These are phyloP conservation scores for Solanum chiquidenum DNA, from an alignment of 257 asterid genomes.

Conservation along the genomic window DNA sequence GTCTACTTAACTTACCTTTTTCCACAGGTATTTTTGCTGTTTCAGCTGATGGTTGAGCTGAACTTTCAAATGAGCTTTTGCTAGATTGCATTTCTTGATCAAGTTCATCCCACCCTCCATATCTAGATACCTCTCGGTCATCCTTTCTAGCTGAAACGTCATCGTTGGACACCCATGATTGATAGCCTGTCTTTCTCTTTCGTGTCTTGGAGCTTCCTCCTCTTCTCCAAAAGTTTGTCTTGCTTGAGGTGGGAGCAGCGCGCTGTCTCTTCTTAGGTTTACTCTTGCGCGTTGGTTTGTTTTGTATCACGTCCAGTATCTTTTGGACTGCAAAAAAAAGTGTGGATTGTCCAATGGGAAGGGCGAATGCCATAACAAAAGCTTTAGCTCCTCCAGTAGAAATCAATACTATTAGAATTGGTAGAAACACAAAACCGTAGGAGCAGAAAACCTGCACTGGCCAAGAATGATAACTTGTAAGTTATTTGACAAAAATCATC, in stretches of 20 bases:
- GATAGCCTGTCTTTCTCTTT: slow-evolving; percentile 27
- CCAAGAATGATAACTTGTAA: slow-evolving; percentile 4
- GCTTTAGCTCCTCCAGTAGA: slow-evolving; percentile 66
- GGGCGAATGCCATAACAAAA: slow-evolving; percentile 61
- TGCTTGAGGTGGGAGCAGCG: slow-evolving; percentile 21
- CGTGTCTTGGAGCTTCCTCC: slow-evolving; percentile 2
- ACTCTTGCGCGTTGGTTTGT: slow-evolving; percentile 19
- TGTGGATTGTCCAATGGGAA: slow-evolving; percentile 62
- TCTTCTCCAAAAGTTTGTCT: slow-evolving; percentile 8
- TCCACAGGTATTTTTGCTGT: slow-evolving; percentile 10
- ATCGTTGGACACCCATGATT: slow-evolving; percentile 31
- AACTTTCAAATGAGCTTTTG: slow-evolving; percentile 13
- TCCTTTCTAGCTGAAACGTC: slow-evolving; percentile 7
- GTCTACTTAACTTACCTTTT: slow-evolving; percentile 11
- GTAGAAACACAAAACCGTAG: slow-evolving; percentile 61
- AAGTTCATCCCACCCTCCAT: slow-evolving; percentile 83
- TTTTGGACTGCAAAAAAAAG: slow-evolving; percentile 46
- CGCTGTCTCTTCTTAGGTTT: slow-evolving; percentile 21
- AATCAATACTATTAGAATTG: slow-evolving; percentile 35
- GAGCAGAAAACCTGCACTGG: slow-evolving; percentile 63
- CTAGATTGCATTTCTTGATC: slow-evolving; percentile 21
- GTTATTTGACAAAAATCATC: not conserved
- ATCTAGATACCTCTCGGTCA: slow-evolving; percentile 11
- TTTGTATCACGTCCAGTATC: slow-evolving; percentile 11
- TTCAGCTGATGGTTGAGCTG: slow-evolving; percentile 11